A percentile compares a stretch with the other conserved stretches of the same genome.
Evolutionary conservation across 441 rosid species (phyloP).

Genomic region (Flueggea neowawraea): DNA sequence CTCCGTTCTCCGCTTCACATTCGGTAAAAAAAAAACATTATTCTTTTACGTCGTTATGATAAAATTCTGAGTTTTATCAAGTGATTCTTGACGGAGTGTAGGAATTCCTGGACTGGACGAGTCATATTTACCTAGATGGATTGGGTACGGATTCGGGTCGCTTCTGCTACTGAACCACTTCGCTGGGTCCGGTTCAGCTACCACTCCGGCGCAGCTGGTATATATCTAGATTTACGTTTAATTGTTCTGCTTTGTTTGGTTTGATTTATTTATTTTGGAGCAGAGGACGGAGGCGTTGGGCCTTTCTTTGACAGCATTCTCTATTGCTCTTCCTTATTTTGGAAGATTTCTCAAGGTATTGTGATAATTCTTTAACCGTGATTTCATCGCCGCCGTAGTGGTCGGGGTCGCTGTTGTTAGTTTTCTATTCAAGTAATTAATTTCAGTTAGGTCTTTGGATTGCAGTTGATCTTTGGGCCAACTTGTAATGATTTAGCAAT

Average conservation of each 20-base stretch:
- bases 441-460: no score
- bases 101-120: conserved; percentile 90
- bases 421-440: no score
- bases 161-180: conserved; percentile 72
- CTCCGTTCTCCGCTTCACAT: no score
- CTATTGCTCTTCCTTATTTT: conserved; percentile 68
- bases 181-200: conserved; percentile 46
- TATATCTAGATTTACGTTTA: background rate
- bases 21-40: no score
- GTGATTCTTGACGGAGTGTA: conserved; percentile 6
- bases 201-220: conserved; percentile 63
- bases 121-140: conserved; percentile 87
- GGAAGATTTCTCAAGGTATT: conserved; percentile 85
- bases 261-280: background rate
- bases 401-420: no score
- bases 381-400: no score
- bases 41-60: background rate
- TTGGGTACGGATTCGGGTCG: conserved; percentile 91
- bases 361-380: background rate
- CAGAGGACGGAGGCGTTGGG: conserved; percentile 89
- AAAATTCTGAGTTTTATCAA: background rate
- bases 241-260: background rate
- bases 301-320: conserved; percentile 71
- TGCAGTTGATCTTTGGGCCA: no score
- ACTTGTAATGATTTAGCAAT: background rate